These are phyloP conservation scores for Thermothielavioides terrestris DNA, from an alignment of 495 filamentous ascomycete species.

Conservation along the genomic window DNA sequence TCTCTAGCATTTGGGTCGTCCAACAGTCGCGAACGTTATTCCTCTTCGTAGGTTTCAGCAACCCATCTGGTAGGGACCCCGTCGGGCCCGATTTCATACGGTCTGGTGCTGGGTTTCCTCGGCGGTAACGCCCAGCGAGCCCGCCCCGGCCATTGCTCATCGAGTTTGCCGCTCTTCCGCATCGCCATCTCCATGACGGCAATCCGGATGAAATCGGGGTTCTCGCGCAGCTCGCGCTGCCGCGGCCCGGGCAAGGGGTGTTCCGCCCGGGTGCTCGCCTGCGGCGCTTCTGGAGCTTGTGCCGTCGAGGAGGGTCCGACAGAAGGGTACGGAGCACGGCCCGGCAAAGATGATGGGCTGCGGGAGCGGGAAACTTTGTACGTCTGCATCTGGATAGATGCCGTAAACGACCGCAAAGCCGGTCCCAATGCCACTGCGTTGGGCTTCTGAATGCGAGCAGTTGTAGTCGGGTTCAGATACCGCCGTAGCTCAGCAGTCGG, in stretches of 20 bases:
- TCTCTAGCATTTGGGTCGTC: too few species aligned
- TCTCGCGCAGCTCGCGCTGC: conserved; percentile 86
- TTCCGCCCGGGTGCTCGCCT: conserved; percentile 22
- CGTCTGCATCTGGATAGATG: conserved; percentile 82
- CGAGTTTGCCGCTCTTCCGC: conserved; percentile 83
- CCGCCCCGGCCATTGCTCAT: conserved; percentile 70
- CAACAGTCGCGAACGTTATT: too few species aligned
- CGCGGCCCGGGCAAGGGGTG: conserved; percentile 46
- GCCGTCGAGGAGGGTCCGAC: conserved; percentile 35
- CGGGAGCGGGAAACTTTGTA: conserved; percentile 51
- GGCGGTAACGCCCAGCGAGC: conserved; percentile 86
- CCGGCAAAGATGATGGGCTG: conserved; percentile 32
- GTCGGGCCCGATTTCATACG: conserved; percentile 43
- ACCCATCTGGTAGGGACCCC: conserved; percentile 48
- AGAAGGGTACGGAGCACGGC: conserved; percentile 21
- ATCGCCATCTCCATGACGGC: conserved; percentile 97
- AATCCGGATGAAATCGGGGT: conserved; percentile 86
- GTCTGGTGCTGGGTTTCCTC: conserved; percentile 49
- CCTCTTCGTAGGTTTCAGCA: conserved; percentile 15
- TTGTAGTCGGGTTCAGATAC: conserved; percentile 79
- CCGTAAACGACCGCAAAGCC: conserved; percentile 44
- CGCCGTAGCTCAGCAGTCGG: conserved; percentile 82
- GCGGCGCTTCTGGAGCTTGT: conserved; percentile 23
- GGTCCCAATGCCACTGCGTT: conserved; percentile 23
- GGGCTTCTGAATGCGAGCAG: conserved; percentile 55